phyloP scores from a whole-genome alignment of 345 rosid genomes.

The Eucalyptus fibrosa region DNA sequence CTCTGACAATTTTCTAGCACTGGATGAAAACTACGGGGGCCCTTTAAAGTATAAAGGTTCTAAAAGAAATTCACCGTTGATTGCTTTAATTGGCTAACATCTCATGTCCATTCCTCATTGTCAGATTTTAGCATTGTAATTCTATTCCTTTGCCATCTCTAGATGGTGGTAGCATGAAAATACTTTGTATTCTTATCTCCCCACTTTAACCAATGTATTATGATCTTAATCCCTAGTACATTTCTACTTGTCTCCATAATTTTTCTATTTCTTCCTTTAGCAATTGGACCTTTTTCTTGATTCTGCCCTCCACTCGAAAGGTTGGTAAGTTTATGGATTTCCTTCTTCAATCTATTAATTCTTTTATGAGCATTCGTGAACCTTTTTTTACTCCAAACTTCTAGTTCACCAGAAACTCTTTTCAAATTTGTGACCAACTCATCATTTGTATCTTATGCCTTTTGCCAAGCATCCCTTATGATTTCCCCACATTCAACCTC shows the following conservation, averaged over 20 bases:
- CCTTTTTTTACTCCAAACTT: not conserved
- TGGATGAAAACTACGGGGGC: not conserved
- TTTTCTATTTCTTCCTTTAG: not conserved
- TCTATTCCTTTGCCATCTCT: not conserved
- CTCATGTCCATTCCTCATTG: not conserved
- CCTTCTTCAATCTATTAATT: not conserved
- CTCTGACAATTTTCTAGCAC: not conserved
- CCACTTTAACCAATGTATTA: not conserved
- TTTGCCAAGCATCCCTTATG: too few species aligned
- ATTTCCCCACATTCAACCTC: not conserved
- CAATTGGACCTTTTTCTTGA: not conserved
- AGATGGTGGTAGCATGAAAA: not conserved
- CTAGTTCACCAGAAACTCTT: not conserved
- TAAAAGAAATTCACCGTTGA: not conserved
- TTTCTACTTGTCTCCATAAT: not conserved
- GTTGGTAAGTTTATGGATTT: not conserved
- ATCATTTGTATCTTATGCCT: too few species aligned
- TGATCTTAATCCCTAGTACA: not conserved
- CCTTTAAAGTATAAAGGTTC: rapidly evolving
- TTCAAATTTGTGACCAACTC: not conserved
- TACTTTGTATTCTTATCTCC: not conserved
- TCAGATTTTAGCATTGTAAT: not conserved
- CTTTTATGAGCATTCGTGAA: not conserved
- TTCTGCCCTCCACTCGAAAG: not conserved
- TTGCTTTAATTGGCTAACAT: not conserved